phyloP scores from a whole-genome alignment of 148 eudicot genomes.

The Camellia lanceoleosa region DNA sequence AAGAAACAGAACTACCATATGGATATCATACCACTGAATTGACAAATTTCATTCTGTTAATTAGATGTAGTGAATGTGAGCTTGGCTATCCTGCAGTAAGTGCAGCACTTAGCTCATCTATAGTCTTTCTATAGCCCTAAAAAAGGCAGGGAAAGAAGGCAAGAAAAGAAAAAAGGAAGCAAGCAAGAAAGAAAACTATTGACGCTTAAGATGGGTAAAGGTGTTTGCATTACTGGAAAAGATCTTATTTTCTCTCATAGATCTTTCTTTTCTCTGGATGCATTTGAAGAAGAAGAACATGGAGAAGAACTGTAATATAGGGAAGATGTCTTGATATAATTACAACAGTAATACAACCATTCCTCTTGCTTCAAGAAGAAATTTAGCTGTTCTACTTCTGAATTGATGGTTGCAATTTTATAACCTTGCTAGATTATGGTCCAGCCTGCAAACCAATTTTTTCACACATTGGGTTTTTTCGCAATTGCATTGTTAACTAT shows the following conservation, averaged over 20 bases:
- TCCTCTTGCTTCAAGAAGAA: slow-evolving; percentile 1
- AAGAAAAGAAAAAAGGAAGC: not conserved
- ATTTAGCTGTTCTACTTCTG: not conserved
- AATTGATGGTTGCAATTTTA: not conserved
- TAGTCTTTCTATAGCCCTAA: not conserved
- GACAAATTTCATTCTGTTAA: not conserved
- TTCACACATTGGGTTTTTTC: not conserved
- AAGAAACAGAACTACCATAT: not conserved
- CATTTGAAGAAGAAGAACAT: not conserved
- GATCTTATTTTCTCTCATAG: not conserved
- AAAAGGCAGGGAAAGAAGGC: not conserved
- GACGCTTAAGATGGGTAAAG: not conserved
- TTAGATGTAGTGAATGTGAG: not conserved
- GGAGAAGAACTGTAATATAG: not conserved
- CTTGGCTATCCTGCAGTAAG: not conserved
- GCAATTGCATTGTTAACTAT: not conserved
- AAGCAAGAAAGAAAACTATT: not conserved
- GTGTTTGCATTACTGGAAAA: not conserved
- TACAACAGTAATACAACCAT: not conserved
- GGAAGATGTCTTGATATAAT: not conserved
- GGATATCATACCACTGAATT: not conserved
- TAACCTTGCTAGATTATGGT: not conserved
- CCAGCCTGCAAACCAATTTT: slow-evolving; percentile 1
- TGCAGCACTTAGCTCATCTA: not conserved
- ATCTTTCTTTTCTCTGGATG: slow-evolving; percentile 6